Conservation (phyloP, 768 basidiomycete species). For the Psilocybe cubensis region DNA sequence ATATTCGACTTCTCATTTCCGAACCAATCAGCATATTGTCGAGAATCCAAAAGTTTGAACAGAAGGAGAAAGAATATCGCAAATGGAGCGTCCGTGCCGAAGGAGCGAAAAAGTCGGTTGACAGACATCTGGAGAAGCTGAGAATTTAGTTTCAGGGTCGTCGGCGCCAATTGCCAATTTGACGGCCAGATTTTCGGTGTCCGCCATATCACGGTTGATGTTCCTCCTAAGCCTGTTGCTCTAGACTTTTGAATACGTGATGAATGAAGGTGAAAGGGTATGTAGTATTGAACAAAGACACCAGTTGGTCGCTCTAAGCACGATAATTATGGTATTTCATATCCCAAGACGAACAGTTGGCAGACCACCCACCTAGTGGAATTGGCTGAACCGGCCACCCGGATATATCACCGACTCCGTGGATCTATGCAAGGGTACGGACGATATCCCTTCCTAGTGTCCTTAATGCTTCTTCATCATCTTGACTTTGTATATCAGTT, state of each 20-base stretch:
- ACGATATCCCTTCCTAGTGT: not conserved
- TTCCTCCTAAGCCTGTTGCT: slow-evolving; percentile 21
- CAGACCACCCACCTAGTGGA: too few relatives aligned
- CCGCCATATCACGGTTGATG: slow-evolving; percentile 22
- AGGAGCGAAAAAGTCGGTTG: not conserved
- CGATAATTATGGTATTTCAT: too few relatives aligned
- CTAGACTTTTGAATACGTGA: too few relatives aligned
- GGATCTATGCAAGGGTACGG: not conserved
- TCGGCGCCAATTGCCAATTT: not conserved
- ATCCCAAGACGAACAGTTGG: too few relatives aligned
- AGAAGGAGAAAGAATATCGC: not conserved
- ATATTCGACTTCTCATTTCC: not conserved
- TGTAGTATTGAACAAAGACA: too few relatives aligned
- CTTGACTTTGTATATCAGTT: not conserved
- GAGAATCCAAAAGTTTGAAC: not conserved
- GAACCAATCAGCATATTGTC: not conserved
- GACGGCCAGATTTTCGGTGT: slow-evolving; percentile 36
- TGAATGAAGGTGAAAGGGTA: too few relatives aligned
- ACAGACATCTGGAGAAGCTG: not conserved
- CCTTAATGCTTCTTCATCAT: not conserved
- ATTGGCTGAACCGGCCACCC: not conserved
- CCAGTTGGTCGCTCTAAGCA: too few relatives aligned
- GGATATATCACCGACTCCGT: not conserved
- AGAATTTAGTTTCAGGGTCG: not conserved
- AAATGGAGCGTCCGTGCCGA: not conserved